Evolutionary conservation across 202 grass and related monocot genomes (phyloP), one percentile per base, ranked within the genome.

Genomic region (Tripidium arundinaceum): DNA sequence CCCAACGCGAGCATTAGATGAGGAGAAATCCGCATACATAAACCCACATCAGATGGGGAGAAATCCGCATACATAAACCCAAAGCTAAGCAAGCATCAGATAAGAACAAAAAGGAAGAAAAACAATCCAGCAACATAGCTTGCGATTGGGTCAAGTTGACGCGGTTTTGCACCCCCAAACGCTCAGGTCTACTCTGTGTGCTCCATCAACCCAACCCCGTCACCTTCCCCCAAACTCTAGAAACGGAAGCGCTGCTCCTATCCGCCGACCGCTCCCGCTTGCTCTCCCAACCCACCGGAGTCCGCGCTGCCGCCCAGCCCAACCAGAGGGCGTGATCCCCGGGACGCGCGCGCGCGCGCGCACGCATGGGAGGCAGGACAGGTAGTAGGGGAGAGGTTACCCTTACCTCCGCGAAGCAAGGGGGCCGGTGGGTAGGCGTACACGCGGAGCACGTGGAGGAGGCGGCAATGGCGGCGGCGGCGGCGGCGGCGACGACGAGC

Each of bases 391-490:
- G 14, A 68, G 43, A 11, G 46, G 26, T 3, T 49, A 31, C 19
- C 16, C 43, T 13, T 79, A 79, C 77, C 77, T 68, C 33, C 5
- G 24, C 15, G 45, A 3, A 40, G 15, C 13, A n/a, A 39, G 45
- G 31, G 18, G 31, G 0, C 7, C 12, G 43, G 18, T 33, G 31
- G 31, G 31, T 2, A 33, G 74, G 75, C 2, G 18, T 27, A 19
- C 40, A 42, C 0, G 26, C 25, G 3, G 42, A 28, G 69, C 68
- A n/a, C 27, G 43, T 5, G 45, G 69, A 31, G 69, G 27, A 65
- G 31, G 31, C 45, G n/a, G 46, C 77, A 79, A 55, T 57, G 76
- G 76, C 76, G 62, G 29, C 62, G 69, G 10, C 49, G 61, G 26
- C 76, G 69, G 11, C 4, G 58, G 24, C 74, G 37, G 12, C 66